phyloP scores from a whole-genome alignment of 768 basidiomycete genomes.

The Hirschioporus abietinus region DNA sequence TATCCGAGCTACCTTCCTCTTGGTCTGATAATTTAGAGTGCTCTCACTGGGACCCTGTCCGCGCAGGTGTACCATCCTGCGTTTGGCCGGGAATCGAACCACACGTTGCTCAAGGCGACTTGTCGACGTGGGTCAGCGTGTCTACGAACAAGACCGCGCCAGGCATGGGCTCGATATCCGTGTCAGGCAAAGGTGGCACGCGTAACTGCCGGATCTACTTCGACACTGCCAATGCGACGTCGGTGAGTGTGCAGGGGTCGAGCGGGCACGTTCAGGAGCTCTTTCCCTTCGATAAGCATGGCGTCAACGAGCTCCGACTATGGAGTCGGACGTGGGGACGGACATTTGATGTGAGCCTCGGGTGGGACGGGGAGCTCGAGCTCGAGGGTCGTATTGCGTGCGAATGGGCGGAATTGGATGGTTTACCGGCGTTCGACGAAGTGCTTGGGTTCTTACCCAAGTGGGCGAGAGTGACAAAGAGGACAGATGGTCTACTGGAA shows the following conservation, averaged over 20 bases:
- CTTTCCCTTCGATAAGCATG: constrained; percentile 19
- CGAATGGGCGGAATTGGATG: constrained; percentile 54
- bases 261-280: constrained; percentile 29
- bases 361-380: constrained; percentile 33
- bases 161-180: constrained; percentile 40
- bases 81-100: constrained; percentile 42
- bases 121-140: constrained; percentile 38
- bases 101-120: constrained; percentile 15
- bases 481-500: constrained; percentile 54
- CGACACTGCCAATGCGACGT: constrained; percentile 38
- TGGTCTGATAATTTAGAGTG: constrained; percentile 31
- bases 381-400: constrained; percentile 47
- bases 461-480: constrained; percentile 62
- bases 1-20: constrained; percentile 50
- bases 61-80: constrained; percentile 41
- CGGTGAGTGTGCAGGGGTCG: constrained; percentile 26
- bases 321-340: constrained; percentile 60
- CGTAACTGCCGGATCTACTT: constrained; percentile 61
- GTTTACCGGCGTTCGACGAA: constrained; percentile 68
- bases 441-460: constrained; percentile 55
- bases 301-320: constrained; percentile 39
- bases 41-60: constrained; percentile 14
- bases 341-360: constrained; percentile 46
- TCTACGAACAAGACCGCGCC: constrained; percentile 34
- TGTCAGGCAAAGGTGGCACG: constrained; percentile 51